A percentile compares a stretch with the other conserved stretches of the same genome.
Evolutionary conservation across 2,329 filamentous ascomycete species (phyloP).

Genomic region (Pseudofabraea citricarpa): DNA sequence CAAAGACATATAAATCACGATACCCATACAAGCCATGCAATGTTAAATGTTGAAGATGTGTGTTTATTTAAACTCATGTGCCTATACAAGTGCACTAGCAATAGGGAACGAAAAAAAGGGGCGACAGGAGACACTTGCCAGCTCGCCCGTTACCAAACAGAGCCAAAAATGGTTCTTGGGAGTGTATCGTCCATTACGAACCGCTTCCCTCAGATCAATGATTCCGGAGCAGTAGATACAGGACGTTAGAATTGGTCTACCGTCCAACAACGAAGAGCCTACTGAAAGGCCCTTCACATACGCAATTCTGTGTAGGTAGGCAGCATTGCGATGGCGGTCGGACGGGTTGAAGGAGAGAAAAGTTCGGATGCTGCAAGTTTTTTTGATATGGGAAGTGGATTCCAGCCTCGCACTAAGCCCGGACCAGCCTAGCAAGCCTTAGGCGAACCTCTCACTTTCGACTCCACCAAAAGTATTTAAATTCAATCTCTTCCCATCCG

Average conservation of each 20-base stretch:
- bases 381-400: neutral
- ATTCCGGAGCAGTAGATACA: slow-evolving; percentile 89
- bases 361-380: slow-evolving; percentile 19
- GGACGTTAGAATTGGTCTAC: slow-evolving; percentile 61
- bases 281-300: slow-evolving; percentile 47
- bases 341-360: slow-evolving; percentile 32
- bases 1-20: too few relatives aligned
- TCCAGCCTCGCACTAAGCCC: slow-evolving; percentile 3
- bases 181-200: slow-evolving; percentile 80
- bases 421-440: slow-evolving; percentile 13
- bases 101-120: too few relatives aligned
- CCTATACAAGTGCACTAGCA: too few relatives aligned
- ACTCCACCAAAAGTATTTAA: too few relatives aligned
- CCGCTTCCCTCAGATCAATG: slow-evolving; percentile 67
- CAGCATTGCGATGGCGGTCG: slow-evolving; percentile 33
- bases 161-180: too few relatives aligned
- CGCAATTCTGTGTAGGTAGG: slow-evolving; percentile 26
- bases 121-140: too few relatives aligned
- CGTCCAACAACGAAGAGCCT: slow-evolving; percentile 51
- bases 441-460: slow-evolving; percentile 7
- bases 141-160: too few relatives aligned
- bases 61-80: too few relatives aligned
- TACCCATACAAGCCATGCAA: too few relatives aligned
- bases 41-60: too few relatives aligned
- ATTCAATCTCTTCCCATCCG: slow-evolving; percentile 1